Evolutionary conservation across 371 early-diverging fungal genomes (phyloP).

Genomic region (Mortierella sp.): DNA sequence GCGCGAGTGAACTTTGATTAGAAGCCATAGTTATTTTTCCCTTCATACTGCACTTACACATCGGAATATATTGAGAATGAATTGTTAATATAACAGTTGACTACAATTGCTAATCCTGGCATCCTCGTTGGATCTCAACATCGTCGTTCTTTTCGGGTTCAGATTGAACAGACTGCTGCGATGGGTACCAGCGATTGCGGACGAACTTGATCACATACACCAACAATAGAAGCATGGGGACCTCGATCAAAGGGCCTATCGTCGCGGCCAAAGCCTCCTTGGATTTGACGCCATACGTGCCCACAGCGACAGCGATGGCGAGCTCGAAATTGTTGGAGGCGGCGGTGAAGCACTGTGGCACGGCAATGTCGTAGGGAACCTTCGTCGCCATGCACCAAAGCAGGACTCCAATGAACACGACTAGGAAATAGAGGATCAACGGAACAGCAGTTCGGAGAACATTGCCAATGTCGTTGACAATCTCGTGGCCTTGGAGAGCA

Average conservation of each 20-base stretch:
- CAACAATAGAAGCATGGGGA: conserved; percentile 71
- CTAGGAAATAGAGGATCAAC: conserved; percentile 73
- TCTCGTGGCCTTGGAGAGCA: conserved; percentile 78
- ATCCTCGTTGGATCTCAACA: neutral
- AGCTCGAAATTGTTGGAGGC: conserved; percentile 84
- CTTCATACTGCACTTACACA: too few relatives aligned
- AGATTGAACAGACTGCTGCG: neutral
- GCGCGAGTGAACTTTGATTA: too few relatives aligned
- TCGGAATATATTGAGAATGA: too few relatives aligned
- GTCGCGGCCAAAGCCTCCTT: conserved; percentile 78
- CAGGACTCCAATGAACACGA: conserved; percentile 71
- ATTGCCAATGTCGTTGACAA: conserved; percentile 73
- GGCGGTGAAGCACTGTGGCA: conserved; percentile 79
- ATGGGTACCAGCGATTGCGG: conserved; percentile 27
- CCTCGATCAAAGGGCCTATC: conserved; percentile 85
- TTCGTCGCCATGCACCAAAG: conserved; percentile 43
- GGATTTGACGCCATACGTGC: conserved; percentile 76
- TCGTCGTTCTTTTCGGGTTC: conserved; percentile 12
- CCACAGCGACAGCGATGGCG: conserved; percentile 83
- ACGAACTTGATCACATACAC: conserved; percentile 59
- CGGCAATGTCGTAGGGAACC: conserved; percentile 65
- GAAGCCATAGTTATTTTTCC: too few relatives aligned
- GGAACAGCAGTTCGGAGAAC: conserved; percentile 80
- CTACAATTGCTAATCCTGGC: neutral
- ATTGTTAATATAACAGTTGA: neutral